Evolutionary conservation across 805 yeast species (phyloP), one percentile per base, ranked within the genome.

Genomic region (Maudiozyma turicensis): DNA sequence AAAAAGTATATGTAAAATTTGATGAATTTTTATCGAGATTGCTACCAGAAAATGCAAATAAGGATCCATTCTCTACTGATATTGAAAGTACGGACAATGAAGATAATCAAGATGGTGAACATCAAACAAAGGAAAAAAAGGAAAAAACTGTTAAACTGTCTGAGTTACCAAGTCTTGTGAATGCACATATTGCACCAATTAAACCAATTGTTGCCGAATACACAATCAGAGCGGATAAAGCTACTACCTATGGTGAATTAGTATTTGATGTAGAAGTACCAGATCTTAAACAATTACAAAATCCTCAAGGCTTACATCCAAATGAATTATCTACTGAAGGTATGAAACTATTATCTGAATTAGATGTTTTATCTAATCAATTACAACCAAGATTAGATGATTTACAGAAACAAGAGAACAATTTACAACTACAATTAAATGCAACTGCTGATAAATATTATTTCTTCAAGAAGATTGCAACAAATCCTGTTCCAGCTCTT

Each of bases 161-260:
- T 59, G 88, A 85, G 39, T 52, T 65, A 9, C 57, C 61, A 20
- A 53, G 58, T 10, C 46, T 65, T 14, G 55, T 65, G 15, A 81
- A 79, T 54, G 47, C 58, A n/a, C 86, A 90, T 60, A 69, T 85
- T 50, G 68, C 72, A 31, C 96, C 96, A 14, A 71, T 86, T 11
- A 84, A 82, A 51, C 98, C 99, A 28, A 80, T 93, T 35, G 76
- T 75, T 39, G 58, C 93, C 15, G 84, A 83, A 52, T 90, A 88
- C 66, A 80, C 78, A 45, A 76, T 93, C 35, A 77, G 81, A 59
- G 90, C 95, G 1, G 84, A 84, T 50, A 78, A 76, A 54, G 85
- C 89, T 38, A 73, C 86, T 2, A 86, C 91, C 2, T 71, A 86
- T 50, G 96, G 96, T 30, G 95, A 87, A 40, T 70, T 80, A 2